phyloP scores from a whole-genome alignment of 2,329 filamentous ascomycete genomes.

The Nigrospora oryzae region DNA sequence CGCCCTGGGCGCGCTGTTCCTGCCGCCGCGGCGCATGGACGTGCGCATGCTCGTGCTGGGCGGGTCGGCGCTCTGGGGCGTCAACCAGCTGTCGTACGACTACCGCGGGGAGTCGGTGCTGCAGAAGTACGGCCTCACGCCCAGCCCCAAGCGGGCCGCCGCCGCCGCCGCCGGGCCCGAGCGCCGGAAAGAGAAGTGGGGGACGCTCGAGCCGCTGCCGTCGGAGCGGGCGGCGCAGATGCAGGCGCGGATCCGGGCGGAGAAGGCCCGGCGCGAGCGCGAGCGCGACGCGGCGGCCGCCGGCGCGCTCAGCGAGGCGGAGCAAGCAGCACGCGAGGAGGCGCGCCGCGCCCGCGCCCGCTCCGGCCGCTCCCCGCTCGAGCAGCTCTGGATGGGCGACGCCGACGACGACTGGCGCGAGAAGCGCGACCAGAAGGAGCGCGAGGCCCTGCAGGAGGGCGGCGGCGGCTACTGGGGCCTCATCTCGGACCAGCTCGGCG shows the following conservation, averaged over 20 bases:
- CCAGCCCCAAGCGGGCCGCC: neutral
- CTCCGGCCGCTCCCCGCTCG: conserved; percentile 21
- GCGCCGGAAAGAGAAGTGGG: neutral
- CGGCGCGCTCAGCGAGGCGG: conserved; percentile 14
- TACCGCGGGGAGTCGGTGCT: conserved; percentile 45
- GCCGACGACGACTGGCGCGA: conserved; percentile 46
- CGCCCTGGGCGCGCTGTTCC: conserved; percentile 36
- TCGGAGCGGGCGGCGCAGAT: conserved; percentile 45
- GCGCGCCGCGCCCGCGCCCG: neutral
- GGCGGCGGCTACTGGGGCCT: conserved; percentile 48
- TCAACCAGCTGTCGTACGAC: conserved; percentile 47
- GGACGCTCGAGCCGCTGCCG: conserved; percentile 37
- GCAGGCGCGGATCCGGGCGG: conserved; percentile 36
- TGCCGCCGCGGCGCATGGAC: conserved; percentile 44
- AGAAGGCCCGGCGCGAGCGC: conserved; percentile 24
- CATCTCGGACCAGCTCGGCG: conserved; percentile 47
- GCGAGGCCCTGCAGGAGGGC: conserved; percentile 40
- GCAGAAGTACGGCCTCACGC: neutral
- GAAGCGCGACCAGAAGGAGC: conserved; percentile 42
- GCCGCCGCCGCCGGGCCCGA: neutral
- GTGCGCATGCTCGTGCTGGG: conserved; percentile 41
- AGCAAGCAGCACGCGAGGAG: conserved; percentile 6
- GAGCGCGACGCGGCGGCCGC: conserved; percentile 17
- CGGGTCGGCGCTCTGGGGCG: conserved; percentile 40
- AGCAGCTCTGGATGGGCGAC: conserved; percentile 50